Evolutionary conservation across 106 monocot genomes (phyloP), one percentile per base, ranked within the genome.

Genomic region (Chionographis japonica): DNA sequence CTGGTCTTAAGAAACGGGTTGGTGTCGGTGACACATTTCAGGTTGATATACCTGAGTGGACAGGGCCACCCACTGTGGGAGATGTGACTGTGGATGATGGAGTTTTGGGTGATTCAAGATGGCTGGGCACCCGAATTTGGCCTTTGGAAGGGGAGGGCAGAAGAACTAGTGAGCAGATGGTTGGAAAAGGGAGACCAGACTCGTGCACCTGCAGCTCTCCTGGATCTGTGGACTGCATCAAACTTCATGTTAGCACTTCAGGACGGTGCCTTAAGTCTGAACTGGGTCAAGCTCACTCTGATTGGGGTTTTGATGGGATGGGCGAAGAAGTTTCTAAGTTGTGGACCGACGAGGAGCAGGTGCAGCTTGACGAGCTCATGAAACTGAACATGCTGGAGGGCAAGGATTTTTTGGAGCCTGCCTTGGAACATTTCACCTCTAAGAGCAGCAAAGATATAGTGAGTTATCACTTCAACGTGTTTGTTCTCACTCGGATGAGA

Each of bases 391-490:
- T 77, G 53, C 18, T 37, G 15, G 57, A 72, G 27, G 63, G 65
- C 36, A 85, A 70, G 50, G 81, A 42, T 58, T 90, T 85, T 63
- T 80, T 69, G 87, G 66, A 73, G 7, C 61, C 58, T 58, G 84
- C 81, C 12, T 54, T 80, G 69, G 77, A 76, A 38, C 37, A 54
- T 59, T 85, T 94, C 43, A 62, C 58, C 39, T 69, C 75, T 43
- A 90, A 80, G 72, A 85, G 65, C 54, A 83, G 72, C 62, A 72
- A 55, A 70, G 61, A 86, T 53, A 66, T 94, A 43, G 80, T 77
- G 37, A 83, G 75, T 16, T 94, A 87, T 65, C 90, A 83, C 78
- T 88, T 83, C 74, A 90, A 94, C 63, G 94, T 90, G 8, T 80
- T 75, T 71, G 52, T 90, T 68, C 72, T 72, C 49, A 85, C 85